Evolutionary conservation across 2,329 filamentous ascomycete genomes (phyloP), one percentile per base, ranked within the genome.

Genomic region (Trichophyton simii): DNA sequence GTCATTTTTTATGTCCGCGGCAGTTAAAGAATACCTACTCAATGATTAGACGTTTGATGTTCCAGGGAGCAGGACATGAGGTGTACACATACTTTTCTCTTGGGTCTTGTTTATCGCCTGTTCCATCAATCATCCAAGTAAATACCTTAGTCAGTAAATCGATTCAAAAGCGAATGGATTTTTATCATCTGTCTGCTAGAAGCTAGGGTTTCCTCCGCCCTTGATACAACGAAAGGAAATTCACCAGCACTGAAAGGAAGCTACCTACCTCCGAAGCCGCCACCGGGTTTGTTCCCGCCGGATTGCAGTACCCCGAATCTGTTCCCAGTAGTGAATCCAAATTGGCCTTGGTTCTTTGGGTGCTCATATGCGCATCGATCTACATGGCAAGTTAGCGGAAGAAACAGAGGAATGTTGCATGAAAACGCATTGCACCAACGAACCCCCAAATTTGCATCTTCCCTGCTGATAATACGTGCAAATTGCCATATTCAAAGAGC

Each of bases 401-500:
- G 4, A 59, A 46, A 58, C 42, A 42, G 60, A 36, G 54, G 42
- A 46, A 4, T 60, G 31, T 34, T 11, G 36, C 20, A 15, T 52
- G 6, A n/a, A 60, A 68, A 42, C 69, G 58, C 13, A 22, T 9
- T 13, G 3, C 15, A 11, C 20, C 20, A 52, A 58, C 78, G 65
- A 76, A 86, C 85, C 77, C 74, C 86, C 86, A 70, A 81, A 84
- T 68, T 76, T 82, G 77, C 87, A 90, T 64, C 78, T 78, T 50
- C 85, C 85, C 70, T 85, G 79, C 70, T 81, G 80, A 68, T 79
- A 89, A 71, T 82, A 89, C 65, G 73, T 80, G 77, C 87, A 89
- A 61, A 87, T 67, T 11, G 69, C 70, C 76, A 78, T 78, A 18
- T 59, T 71, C 2, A 7, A 20, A 38, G 13, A 11, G n/a, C 6